Evolutionary conservation across 2,329 filamentous ascomycete genomes (phyloP).

Genomic region (Sclerotinia sclerotiorum): DNA sequence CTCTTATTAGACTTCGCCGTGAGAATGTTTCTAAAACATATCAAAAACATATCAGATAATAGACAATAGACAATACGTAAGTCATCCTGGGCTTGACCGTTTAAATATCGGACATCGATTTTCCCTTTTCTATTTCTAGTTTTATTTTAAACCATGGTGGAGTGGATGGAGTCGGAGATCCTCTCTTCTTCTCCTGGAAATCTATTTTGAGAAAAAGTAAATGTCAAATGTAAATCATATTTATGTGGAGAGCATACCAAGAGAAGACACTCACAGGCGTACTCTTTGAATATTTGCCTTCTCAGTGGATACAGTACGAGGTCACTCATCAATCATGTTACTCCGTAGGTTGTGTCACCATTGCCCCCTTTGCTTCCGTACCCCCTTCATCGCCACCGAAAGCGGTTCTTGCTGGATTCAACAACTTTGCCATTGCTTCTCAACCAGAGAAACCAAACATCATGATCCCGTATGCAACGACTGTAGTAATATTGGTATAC

Average conservation of each 20-base stretch:
- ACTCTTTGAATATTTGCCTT: neutral
- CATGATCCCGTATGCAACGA: no score
- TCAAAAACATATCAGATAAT: no score
- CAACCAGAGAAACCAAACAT: no score
- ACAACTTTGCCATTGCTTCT: neutral
- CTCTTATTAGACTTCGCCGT: no score
- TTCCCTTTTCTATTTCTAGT: neutral
- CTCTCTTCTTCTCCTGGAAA: neutral
- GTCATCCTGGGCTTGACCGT: neutral
- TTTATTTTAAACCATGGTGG: slow-evolving; percentile 4
- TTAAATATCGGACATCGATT: neutral
- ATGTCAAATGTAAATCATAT: neutral
- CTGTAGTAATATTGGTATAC: no score
- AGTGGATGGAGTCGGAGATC: slow-evolving; percentile 6
- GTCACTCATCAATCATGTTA: neutral
- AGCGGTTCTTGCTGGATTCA: slow-evolving; percentile 9
- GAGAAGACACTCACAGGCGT: neutral
- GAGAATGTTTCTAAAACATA: no score
- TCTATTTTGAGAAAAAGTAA: slow-evolving; percentile 8
- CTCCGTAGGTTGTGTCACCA: neutral
- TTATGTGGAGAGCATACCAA: neutral
- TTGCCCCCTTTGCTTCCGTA: slow-evolving; percentile 1
- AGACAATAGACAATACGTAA: no score
- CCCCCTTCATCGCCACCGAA: slow-evolving; percentile 9
- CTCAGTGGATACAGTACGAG: slow-evolving; percentile 9